phyloP scores from a whole-genome alignment of 495 filamentous ascomycete genomes.

The Aspergillus heteromorphus region DNA sequence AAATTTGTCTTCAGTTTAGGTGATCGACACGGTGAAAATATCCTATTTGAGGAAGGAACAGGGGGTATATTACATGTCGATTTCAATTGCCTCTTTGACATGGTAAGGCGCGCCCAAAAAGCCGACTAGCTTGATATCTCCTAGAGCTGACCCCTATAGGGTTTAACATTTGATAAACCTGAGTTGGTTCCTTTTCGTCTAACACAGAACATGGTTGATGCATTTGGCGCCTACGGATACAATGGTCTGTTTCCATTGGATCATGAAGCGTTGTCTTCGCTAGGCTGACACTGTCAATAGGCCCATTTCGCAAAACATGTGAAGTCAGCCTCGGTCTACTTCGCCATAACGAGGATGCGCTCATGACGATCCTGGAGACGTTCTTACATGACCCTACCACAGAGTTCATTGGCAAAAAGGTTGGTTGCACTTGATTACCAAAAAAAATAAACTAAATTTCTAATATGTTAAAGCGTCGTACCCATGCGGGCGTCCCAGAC shows the following conservation, averaged over 20 bases:
- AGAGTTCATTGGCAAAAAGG: conserved; percentile 80
- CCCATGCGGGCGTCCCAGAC: conserved; percentile 61
- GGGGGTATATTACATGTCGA: conserved; percentile 96
- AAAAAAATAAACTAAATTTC: conserved; percentile 6
- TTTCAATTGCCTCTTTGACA: conserved; percentile 99
- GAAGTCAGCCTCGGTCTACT: conserved; percentile 83
- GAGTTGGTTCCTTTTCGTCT: conserved; percentile 96
- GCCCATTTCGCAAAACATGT: conserved; percentile 84
- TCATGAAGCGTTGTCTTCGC: neutral
- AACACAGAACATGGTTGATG: conserved; percentile 96
- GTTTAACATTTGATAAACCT: conserved; percentile 89
- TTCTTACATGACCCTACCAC: conserved; percentile 96
- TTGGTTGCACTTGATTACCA: conserved; percentile 12
- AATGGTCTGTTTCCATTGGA: conserved; percentile 47
- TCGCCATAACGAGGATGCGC: conserved; percentile 84
- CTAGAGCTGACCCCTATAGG: conserved; percentile 30
- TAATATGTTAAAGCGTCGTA: conserved; percentile 44
- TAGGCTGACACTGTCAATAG: conserved; percentile 28
- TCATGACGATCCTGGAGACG: conserved; percentile 95
- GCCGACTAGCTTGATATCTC: neutral
- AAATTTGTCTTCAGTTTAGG: conserved; percentile 53
- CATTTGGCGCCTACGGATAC: conserved; percentile 88
- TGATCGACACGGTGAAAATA: conserved; percentile 97
- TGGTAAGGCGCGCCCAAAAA: conserved; percentile 34
- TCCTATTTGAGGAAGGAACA: conserved; percentile 89